phyloP scores from a whole-genome alignment of 495 filamentous ascomycete genomes.

The Astrothelium macrocarpum region DNA sequence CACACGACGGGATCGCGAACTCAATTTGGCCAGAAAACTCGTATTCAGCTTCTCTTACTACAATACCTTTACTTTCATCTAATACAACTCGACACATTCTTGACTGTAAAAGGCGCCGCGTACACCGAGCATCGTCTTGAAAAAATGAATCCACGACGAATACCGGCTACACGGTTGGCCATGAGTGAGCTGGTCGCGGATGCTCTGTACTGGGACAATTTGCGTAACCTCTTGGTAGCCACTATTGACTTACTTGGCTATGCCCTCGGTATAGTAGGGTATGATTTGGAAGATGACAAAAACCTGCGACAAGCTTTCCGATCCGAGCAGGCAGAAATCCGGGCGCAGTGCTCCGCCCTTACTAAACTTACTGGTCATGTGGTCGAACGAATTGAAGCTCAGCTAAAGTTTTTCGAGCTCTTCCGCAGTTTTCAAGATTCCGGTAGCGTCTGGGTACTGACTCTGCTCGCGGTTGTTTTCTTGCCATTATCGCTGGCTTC shows the following conservation, averaged over 20 bases:
- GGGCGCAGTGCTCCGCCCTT: background rate
- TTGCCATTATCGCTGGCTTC: conserved; percentile 9
- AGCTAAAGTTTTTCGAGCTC: background rate
- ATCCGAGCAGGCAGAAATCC: background rate
- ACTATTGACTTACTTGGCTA: background rate
- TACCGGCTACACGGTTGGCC: background rate
- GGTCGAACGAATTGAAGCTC: background rate
- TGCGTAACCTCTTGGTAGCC: background rate
- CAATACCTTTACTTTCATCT: background rate
- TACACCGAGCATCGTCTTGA: background rate
- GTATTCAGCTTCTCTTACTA: background rate
- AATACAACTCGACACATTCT: background rate
- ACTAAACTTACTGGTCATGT: background rate
- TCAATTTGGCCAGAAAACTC: background rate
- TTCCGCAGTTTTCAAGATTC: background rate
- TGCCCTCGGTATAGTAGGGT: background rate
- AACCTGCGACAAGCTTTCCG: background rate
- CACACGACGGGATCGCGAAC: background rate
- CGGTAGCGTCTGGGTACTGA: background rate
- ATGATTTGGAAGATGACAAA: background rate
- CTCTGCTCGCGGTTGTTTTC: conserved; percentile 8
- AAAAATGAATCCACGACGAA: background rate
- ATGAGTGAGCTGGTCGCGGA: background rate
- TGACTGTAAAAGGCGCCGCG: background rate
- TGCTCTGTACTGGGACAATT: background rate